Evolutionary conservation across 2,329 filamentous ascomycete species (phyloP).

Genomic region (Aspergillus sergii): DNA sequence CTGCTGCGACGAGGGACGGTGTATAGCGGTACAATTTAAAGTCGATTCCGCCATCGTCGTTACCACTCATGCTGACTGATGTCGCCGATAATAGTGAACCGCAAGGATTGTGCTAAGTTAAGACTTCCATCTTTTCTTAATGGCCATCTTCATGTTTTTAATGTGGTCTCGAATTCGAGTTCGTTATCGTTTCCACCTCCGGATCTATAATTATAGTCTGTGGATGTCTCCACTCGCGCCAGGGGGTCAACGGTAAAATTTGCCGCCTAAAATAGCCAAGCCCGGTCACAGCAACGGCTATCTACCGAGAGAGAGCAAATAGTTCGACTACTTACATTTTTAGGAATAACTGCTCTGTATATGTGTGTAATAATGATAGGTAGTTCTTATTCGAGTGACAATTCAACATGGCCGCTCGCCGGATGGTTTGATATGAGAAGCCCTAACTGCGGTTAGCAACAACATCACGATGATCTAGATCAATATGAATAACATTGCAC

Average conservation of each 20-base stretch:
- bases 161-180: conserved; percentile 16
- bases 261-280: background rate
- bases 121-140: background rate
- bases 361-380: too few relatives aligned
- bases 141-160: background rate
- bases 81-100: background rate
- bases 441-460: background rate
- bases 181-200: conserved; percentile 13
- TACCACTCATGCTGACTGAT: background rate
- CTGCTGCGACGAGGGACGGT: conserved; percentile 49
- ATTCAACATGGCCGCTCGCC: background rate
- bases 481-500: background rate
- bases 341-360: too few relatives aligned
- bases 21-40: conserved; percentile 43
- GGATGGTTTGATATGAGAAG: background rate
- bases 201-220: background rate
- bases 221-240: background rate
- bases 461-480: background rate
- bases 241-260: background rate
- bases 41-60: conserved; percentile 1
- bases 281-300: too few relatives aligned
- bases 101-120: background rate
- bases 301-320: background rate
- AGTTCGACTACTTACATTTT: background rate
- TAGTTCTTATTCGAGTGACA: background rate